Conservation (phyloP, 495 filamentous ascomycete species). For the Podospora tetraspora region DNA sequence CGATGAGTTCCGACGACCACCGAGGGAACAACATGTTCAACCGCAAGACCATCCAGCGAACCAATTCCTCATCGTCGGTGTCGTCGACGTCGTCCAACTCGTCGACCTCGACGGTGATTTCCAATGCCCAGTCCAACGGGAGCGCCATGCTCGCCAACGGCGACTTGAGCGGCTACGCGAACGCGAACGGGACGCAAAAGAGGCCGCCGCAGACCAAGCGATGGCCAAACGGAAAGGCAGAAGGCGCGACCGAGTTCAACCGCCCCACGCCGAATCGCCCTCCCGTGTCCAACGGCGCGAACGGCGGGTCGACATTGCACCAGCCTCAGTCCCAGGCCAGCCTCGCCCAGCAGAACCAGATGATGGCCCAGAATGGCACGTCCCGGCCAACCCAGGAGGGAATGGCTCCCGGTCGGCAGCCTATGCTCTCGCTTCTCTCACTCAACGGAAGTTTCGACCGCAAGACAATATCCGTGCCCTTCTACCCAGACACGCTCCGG, state of each 20-base stretch:
- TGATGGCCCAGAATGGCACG: conserved; percentile 34
- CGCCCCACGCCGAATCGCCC: conserved; percentile 39
- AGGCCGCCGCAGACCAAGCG: conserved; percentile 60
- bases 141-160: conserved; percentile 35
- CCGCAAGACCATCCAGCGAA: conserved; percentile 76
- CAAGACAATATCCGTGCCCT: conserved; percentile 90
- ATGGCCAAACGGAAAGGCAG: conserved; percentile 58
- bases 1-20: conserved; percentile 81
- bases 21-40: conserved; percentile 70
- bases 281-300: conserved; percentile 46
- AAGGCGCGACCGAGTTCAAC: conserved; percentile 41
- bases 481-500: conserved; percentile 76
- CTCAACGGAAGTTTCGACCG: conserved; percentile 94
- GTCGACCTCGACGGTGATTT: conserved; percentile 54
- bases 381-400: conserved; percentile 50
- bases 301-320: conserved; percentile 68
- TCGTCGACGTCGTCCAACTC: conserved; percentile 62
- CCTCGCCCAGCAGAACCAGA: conserved; percentile 48
- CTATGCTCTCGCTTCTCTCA: conserved; percentile 74
- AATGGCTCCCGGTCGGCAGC: conserved; percentile 55
- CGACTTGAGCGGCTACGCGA: conserved; percentile 45
- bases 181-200: conserved; percentile 53
- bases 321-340: conserved; percentile 65
- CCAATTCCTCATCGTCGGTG: conserved; percentile 82
- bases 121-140: conserved; percentile 28